A percentile compares a stretch with the other conserved stretches of the same genome.
Evolutionary conservation across 2,329 filamentous ascomycete species (phyloP).

Genomic region (Aspergillus sp.): DNA sequence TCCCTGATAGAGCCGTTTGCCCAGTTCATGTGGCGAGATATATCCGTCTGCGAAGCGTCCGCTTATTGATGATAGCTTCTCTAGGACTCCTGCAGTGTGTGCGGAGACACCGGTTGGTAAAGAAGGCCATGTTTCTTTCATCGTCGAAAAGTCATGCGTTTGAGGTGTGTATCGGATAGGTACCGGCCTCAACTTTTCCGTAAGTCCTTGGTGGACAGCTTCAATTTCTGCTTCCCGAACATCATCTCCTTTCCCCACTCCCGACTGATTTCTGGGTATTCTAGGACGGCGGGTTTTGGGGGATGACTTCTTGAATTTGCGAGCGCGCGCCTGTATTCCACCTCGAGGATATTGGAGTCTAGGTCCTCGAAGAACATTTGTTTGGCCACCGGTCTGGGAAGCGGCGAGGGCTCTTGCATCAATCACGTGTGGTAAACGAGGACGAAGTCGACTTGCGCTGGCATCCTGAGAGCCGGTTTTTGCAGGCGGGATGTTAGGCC

Average conservation of each 20-base stretch:
- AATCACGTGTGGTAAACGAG: conserved; percentile 19
- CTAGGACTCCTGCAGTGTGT: conserved; percentile 23
- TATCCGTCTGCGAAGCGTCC: conserved; percentile 30
- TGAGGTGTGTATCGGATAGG: conserved; percentile 31
- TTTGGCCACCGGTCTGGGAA: conserved; percentile 18
- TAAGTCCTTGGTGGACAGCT: conserved; percentile 23
- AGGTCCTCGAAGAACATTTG: conserved; percentile 26
- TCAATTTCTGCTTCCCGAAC: conserved; percentile 20
- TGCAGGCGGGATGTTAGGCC: conserved; percentile 6
- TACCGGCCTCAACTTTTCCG: conserved; percentile 21
- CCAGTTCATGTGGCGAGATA: conserved; percentile 30
- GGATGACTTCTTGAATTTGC: conserved; percentile 14
- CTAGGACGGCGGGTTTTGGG: conserved; percentile 7
- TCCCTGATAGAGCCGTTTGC: conserved; percentile 29
- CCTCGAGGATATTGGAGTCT: conserved; percentile 17
- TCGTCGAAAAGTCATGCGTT: conserved; percentile 22
- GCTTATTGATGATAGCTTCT: conserved; percentile 30
- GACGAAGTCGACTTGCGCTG: conserved; percentile 13
- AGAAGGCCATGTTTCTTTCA: conserved; percentile 35
- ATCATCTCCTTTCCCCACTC: conserved; percentile 19
- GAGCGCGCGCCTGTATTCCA: conserved; percentile 10
- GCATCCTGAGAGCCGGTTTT: conserved; percentile 13
- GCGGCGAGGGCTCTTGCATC: conserved; percentile 34
- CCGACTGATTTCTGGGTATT: conserved; percentile 9
- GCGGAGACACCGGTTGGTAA: conserved; percentile 26